phyloP scores from a whole-genome alignment of 345 rosid species.

The Stellera chamaejasme region DNA sequence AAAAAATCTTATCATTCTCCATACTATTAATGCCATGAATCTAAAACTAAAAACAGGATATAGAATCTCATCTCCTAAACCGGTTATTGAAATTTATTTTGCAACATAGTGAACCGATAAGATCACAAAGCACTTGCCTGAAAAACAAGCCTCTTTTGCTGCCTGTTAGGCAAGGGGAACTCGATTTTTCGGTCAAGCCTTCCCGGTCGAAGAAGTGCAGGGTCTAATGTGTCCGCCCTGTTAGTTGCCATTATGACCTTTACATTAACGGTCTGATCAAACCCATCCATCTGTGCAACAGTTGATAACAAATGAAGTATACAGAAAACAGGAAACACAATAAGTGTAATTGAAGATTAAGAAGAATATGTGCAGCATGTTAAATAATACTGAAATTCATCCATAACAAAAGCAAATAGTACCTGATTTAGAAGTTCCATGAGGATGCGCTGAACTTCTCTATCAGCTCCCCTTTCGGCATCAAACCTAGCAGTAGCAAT shows the following conservation, averaged over 20 bases:
- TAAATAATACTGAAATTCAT: background rate
- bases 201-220: conserved; percentile 97
- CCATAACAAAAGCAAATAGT: background rate
- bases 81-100: too few relatives aligned
- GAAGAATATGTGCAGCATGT: background rate
- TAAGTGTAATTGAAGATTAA: background rate
- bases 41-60: background rate
- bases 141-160: conserved; percentile 98
- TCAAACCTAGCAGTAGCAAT: conserved; percentile 99
- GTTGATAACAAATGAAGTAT: conserved; percentile 3
- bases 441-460: conserved; percentile 94
- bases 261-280: conserved; percentile 94
- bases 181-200: conserved; percentile 94
- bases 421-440: conserved; percentile 99
- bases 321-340: background rate
- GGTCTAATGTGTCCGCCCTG: conserved; percentile 95
- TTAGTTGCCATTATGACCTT: conserved; percentile 98
- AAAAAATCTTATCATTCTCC: too few relatives aligned
- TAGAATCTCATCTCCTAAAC: too few relatives aligned
- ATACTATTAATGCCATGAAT: too few relatives aligned
- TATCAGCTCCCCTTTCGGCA: conserved; percentile 99
- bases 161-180: conserved; percentile 90
- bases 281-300: conserved; percentile 64
- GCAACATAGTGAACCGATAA: background rate
- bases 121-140: conserved; percentile 37